Base-by-base conservation (phyloP, 257 asterid genomes). In the Solanum tarapatanum region DNA sequence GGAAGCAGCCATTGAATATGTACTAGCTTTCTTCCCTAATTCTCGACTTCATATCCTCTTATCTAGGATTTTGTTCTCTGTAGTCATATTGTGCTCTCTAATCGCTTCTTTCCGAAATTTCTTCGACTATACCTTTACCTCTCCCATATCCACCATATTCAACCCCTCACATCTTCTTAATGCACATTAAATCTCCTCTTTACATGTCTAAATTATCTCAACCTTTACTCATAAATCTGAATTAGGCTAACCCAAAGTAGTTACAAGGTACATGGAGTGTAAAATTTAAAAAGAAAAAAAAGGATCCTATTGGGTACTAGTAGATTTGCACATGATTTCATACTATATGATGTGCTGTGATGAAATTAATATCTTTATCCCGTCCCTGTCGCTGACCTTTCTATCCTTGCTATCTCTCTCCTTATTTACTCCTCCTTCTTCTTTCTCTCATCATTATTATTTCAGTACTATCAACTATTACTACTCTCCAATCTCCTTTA, bases 331-430 rank as follows among this genome's bases (percentile, higher is more conserved):
- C 85, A 80, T 45, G 85, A 80, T 80, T 45, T 80, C 69, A 80
- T 87, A 62, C 66, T 64, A 24, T 36, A 26, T 45, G 88, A 48
- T 72, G 83, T 19, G n/a, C 68, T 74, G 51, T 32, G 88, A 55
- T 83, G 72, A 72, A 87, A 80, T 94, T 87, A 89, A 82, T 91
- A 90, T 87, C 90, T 87, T 84, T 90, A 88, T 87, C 95, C 93
- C 95, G 88, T 92, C 90, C 90, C 69, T 91, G 91, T 92, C 91
- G 94, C 95, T 88, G 94, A 90, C 94, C 92, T 92, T 91, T 92
- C 92, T 88, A 55, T 74, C 72, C 11, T 11, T 79, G 24, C 90
- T 86, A 86, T 90, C 89, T 83, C 91, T 86, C 91, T 87, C 91
- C 86, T 60, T 88, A 82, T 89, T 88, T 88, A 90, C 88, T 72